phyloP scores from a whole-genome alignment of 805 yeast genomes.

The Komagataella mondaviorum region DNA sequence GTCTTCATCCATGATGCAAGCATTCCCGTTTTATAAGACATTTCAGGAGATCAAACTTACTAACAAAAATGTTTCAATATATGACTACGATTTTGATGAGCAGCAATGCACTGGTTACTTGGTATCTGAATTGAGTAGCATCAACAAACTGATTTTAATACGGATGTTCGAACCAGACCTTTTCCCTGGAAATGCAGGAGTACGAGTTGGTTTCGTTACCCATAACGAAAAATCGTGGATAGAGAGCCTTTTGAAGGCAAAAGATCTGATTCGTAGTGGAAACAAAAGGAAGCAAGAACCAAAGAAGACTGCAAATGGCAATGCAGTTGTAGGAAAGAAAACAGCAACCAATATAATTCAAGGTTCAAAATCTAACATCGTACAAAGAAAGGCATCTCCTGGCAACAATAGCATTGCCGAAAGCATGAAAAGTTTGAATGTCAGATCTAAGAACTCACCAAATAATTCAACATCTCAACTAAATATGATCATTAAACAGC shows the following conservation, averaged over 20 bases:
- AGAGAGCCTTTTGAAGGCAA: conserved; percentile 53
- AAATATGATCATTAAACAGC: not conserved
- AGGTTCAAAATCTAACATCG: not conserved
- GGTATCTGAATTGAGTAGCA: conserved; percentile 45
- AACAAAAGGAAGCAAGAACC: conserved; percentile 12
- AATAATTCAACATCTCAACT: conserved; percentile 2
- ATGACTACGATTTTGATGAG: conserved; percentile 68
- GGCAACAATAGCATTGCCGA: not conserved
- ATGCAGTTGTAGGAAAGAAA: conserved; percentile 1
- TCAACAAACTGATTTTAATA: conserved; percentile 45
- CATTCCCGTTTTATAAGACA: conserved; percentile 22
- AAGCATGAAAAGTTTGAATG: conserved; percentile 2
- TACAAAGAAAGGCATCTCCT: not conserved
- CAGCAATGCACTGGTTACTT: conserved; percentile 43
- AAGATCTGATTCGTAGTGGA: conserved; percentile 27
- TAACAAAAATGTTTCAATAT: conserved; percentile 52
- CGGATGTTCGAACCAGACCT: not conserved
- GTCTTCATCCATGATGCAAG: conserved; percentile 22
- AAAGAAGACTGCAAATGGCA: conserved; percentile 3
- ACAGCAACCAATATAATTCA: not conserved
- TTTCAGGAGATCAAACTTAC: conserved; percentile 28
- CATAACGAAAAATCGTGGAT: conserved; percentile 52
- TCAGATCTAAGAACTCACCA: conserved; percentile 3
- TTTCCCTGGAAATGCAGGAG: conserved; percentile 24
- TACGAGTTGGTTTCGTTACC: conserved; percentile 22